A percentile compares a stretch with the other conserved stretches of the same genome.
phyloP scores from a whole-genome alignment of 345 rosid species.

The Erysimum cheiranthoides region DNA sequence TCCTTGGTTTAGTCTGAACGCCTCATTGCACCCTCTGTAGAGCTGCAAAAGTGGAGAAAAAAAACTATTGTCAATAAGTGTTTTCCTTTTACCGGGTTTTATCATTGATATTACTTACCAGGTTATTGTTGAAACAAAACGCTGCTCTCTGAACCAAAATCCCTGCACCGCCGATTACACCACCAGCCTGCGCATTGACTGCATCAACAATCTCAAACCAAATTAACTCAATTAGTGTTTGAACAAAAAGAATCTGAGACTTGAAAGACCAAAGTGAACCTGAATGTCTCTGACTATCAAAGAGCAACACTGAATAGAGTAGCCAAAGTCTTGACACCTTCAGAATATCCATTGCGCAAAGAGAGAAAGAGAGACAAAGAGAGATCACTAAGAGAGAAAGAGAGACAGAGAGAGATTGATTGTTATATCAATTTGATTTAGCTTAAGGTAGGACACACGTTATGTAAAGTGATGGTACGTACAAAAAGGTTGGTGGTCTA shows the following conservation, averaged over 20 bases:
- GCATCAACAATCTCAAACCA: constrained; percentile 35
- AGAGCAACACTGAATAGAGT: constrained; percentile 23
- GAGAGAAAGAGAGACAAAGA: neutral
- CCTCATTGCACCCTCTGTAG: constrained; percentile 55
- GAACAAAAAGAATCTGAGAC: neutral
- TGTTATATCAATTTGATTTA: neutral
- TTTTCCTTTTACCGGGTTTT: neutral
- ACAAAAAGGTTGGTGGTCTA: constrained; percentile 40
- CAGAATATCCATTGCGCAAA: constrained; percentile 11
- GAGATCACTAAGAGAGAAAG: neutral
- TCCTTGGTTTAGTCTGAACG: constrained; percentile 52
- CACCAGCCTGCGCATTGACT: constrained; percentile 47
- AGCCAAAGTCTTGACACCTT: constrained; percentile 10
- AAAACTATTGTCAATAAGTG: neutral
- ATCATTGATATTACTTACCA: constrained; percentile 29
- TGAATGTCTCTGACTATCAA: constrained; percentile 26
- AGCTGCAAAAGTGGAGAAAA: constrained; percentile 44
- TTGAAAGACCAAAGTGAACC: neutral
- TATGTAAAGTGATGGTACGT: constrained; percentile 24
- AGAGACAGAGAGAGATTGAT: neutral
- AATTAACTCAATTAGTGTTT: neutral
- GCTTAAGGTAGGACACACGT: constrained; percentile 6
- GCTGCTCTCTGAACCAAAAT: constrained; percentile 49
- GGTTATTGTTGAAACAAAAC: constrained; percentile 54
- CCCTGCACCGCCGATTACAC: constrained; percentile 41